Evolutionary conservation across 225 moss, liverwort and hornwort genomes (phyloP), one percentile per base, ranked within the genome.

Genomic region (Thuidium tamariscinum): DNA sequence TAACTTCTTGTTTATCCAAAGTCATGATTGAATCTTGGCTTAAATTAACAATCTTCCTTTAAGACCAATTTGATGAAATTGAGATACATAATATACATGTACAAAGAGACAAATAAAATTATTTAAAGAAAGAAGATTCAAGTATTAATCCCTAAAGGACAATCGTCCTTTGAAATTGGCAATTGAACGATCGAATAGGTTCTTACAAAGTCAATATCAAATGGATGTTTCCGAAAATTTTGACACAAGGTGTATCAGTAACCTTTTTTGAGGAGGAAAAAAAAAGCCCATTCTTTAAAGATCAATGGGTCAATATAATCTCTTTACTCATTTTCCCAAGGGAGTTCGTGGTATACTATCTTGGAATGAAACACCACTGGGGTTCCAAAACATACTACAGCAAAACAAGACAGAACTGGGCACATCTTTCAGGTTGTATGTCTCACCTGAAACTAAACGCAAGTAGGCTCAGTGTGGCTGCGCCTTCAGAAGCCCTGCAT

Each of bases 151-250:
- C 7, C 23, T 39, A 37, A 21, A 37, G 22, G 22, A 37, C 18
- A 65, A 64, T 64, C 34, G 5, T 66, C 2, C 11, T 3, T 20
- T 36, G 36, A 66, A 63, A 64, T 1, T 14, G 1, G 18, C 11
- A 10, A 5, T 67, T 37, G 12, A 22, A 13, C 6, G 13, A 12
- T 39, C 6, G 12, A 3, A 1, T 13, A 68, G 2, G 20, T 66
- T 65, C n/a, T 10, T n/a, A n/a, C 5, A 3, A 64, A 64, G 21
- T 37, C 23, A 39, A 68, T 1, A 23, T 68, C 23, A 13, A 23
- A 23, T 0, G 2, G 1, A 25, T 23, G 1, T 23, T 39, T 39
- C 3, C 23, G 0, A 22, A 69, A 26, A 8, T 25, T 39, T 13
- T 25, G 8, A 8, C 26, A 26, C 9, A 42, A 42, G 4, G 41